Evolutionary conservation across 257 asterid species (phyloP), one percentile per base, ranked within the genome.

Genomic region (Solanum virginianum): DNA sequence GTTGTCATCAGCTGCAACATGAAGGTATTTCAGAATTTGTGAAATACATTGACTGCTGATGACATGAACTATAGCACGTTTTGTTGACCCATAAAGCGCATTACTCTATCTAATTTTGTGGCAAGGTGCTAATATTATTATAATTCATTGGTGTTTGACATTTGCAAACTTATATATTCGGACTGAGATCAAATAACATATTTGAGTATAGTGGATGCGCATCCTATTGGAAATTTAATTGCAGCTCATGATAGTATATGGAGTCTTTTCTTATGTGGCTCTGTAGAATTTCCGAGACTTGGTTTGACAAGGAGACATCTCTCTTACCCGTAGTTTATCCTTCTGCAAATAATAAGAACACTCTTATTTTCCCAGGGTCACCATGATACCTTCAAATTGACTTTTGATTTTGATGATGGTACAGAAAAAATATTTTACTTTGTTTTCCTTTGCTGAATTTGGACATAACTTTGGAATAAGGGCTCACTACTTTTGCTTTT

Each of bases 1-100:
- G 93, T 97, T 74, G 99, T 97, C 86, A 97, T 97, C 75, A 97
- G 99, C 88, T 95, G 98, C 90, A 97, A 97, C 86, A 82, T 97
- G 80, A 89, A 89, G 98, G 99, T 94, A 89, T 9, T 85, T 47
- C 83, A 62, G 81, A 74, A 49, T 75, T 56, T 20, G 54, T 79
- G 49, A 29, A 41, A 16, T 79, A 16, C 49, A 15, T 79, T 5
- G 26, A 51, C 57, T 51, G 49, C 29, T 17, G 65, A 51, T 53
- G 49, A 53, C 4, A 53, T 79, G 65, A 51, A 47, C 65, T 53
- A 77, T 51, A 77, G 22, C 43, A 22, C 39, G 2, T 77, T 49
- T 75, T 15, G 5, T 26, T 77, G 65, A 77, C 41, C 82, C 82
- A 51, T 41, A 77, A 39, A 51, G 45, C 82, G 16, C 65, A 26